phyloP scores from a whole-genome alignment of 169 alveolate genomes.

The Blepharisma undulans region DNA sequence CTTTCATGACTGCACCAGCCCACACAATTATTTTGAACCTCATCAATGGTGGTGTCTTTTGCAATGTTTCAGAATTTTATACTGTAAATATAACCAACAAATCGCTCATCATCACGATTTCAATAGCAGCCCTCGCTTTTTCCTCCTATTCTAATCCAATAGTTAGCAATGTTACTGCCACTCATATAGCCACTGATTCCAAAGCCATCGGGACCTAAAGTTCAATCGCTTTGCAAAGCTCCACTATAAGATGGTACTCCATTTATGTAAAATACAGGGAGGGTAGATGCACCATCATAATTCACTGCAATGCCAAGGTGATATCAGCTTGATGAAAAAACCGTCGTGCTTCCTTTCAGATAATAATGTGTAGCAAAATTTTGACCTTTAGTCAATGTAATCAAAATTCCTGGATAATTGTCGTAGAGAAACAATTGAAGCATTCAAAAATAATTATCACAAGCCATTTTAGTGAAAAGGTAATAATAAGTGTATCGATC shows the following conservation, averaged over 20 bases:
- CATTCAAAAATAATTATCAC: not conserved
- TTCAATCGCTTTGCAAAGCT: not conserved
- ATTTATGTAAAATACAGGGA: too few relatives aligned
- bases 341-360: not conserved
- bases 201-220: not conserved
- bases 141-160: not conserved
- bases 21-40: too few relatives aligned
- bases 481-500: not conserved
- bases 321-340: too few relatives aligned
- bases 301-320: too few relatives aligned
- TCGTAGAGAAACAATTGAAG: not conserved
- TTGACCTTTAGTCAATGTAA: not conserved
- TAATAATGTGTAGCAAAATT: not conserved
- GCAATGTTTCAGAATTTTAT: not conserved
- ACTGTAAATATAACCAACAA: not conserved
- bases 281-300: too few relatives aligned
- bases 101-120: not conserved
- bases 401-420: too few relatives aligned
- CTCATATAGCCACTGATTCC: not conserved
- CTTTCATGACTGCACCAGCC: too few relatives aligned
- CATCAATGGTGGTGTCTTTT: not conserved
- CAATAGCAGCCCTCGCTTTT: not conserved
- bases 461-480: not conserved
- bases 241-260: too few relatives aligned
- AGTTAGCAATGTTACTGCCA: not conserved